Evolutionary conservation across 305 asterid species (phyloP), one percentile per base, ranked within the genome.

Genomic region (Plantago coronopus): DNA sequence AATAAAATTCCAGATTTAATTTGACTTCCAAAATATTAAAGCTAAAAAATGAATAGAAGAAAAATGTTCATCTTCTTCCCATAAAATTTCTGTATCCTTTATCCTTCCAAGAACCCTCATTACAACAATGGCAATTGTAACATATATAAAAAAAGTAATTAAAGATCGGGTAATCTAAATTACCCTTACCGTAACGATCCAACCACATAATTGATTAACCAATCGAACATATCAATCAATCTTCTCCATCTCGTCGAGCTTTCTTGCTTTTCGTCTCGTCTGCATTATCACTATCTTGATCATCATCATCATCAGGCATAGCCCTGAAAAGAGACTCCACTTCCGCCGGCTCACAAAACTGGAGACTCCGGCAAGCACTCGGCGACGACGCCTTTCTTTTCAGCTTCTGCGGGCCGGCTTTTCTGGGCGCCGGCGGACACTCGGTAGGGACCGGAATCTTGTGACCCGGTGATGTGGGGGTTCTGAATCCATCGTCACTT

Each of bases 351-450:
- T 67, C 49, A 29, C 72, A 77, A 34, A 72, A 43, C 4, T 42
- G 75, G 18, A 72, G 66, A 38, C 68, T 64, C 45, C 72, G 70
- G 25, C 72, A 18, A 48, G 20, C 48, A 45, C 62, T 14, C 50
- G 72, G 55, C 70, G 77, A 13, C 43, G 79, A 48, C 9, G 75
- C 66, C 45, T 74, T 79, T 22, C 86, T 67, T 17, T 82, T 82
- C 72, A 53, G 9, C 1, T n/a, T 64, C 40, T 31, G 47, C 25
- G 75, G 73, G 11, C 66, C 65, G 23, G 63, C 46, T 27, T 72
- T 76, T 31, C 48, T 66, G 0, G 89, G 89, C 60, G 89, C 75
- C 59, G 79, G 81, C 4, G 89, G 89, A 66, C 89, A 82, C 74
- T 60, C 51, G 43, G 59, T 69, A 43, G 54, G 17, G 19, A 69